Base-by-base conservation (phyloP, 2,329 filamentous ascomycete genomes). In the Lachnellula arida region DNA sequence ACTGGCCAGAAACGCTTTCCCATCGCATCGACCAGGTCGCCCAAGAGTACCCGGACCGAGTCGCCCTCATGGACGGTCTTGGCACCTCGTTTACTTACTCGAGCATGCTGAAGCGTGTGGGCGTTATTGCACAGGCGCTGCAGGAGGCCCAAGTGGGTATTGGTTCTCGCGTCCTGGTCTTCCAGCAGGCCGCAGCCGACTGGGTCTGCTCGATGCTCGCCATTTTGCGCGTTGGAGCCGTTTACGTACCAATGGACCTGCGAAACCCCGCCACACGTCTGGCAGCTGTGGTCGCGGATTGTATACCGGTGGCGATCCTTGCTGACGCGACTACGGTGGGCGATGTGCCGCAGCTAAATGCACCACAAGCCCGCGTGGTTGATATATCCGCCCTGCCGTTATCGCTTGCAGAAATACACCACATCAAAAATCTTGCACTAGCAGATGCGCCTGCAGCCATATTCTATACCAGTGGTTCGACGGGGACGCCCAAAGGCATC, bases 231-330 rank as follows among this genome's bases (percentile, higher is more conserved):
- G 50, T 74, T 17, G 76, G 75, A 0, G 69, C 64, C 8, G 61
- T 70, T 1, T 75, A 74, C 37, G 65, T 76, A 5, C 74, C 74
- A 2, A 65, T 80, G 0, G 78, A 80, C 51, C 46, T 66, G 0
- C 56, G 63, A 0, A 68, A 64, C 9, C 63, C 68, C 0, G n/a
- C 65, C 0, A 19, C 63, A 7, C 67, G 76, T 1, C 68, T 76
- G 0, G 54, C 62, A 1, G 49, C 56, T 5, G 67, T 75, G 0
- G 65, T 67, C 1, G 19, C 60, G 3, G 60, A 67, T 44, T 67
- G 66, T 49, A 49, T 64, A 44, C 68, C 67, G 2, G 23, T n/a
- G 0, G 58, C 60, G 2, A 56, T 74, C 6, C 51, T 76, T 0
- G 28, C 55, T 32, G 48, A 69, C 53, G 34, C 37, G 11, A 44